phyloP scores from a whole-genome alignment of 2,329 filamentous ascomycete genomes.

The Trichoderma gracile region DNA sequence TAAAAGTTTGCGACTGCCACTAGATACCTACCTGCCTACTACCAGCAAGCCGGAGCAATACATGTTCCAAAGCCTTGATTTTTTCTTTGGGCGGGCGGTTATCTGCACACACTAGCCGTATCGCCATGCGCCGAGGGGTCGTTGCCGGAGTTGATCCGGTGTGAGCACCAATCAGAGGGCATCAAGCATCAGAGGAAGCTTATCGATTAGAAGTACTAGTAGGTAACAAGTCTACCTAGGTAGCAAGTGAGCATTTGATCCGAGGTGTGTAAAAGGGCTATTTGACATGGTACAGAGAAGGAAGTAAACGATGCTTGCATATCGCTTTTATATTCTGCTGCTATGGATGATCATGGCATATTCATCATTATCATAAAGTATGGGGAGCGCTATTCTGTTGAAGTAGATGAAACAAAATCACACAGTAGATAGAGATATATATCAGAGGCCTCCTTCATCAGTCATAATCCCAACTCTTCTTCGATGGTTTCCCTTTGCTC shows the following conservation, averaged over 20 bases:
- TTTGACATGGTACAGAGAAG: too few relatives aligned
- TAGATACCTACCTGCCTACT: too few relatives aligned
- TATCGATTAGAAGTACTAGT: neutral
- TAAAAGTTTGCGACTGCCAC: constrained; percentile 14
- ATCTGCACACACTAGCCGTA: neutral
- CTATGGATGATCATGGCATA: neutral
- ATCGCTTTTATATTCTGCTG: too few relatives aligned
- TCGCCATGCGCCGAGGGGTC: neutral
- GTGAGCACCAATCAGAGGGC: neutral
- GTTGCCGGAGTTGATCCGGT: neutral
- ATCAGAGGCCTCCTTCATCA: neutral
- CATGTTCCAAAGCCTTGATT: neutral
- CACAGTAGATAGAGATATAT: neutral
- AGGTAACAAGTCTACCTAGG: too few relatives aligned
- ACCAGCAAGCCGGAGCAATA: neutral
- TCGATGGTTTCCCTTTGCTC: neutral
- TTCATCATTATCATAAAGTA: neutral
- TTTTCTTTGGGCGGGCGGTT: neutral
- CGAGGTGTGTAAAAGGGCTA: too few relatives aligned
- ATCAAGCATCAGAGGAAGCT: too few relatives aligned
- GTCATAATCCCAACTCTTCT: neutral
- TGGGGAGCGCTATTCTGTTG: neutral
- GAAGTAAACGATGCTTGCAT: too few relatives aligned
- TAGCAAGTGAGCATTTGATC: too few relatives aligned
- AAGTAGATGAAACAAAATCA: neutral